Percentiles rank a stretch among this genome's conserved stretches.
phyloP scores from a whole-genome alignment of 148 eudicot genomes.

The Rheum nobile region DNA sequence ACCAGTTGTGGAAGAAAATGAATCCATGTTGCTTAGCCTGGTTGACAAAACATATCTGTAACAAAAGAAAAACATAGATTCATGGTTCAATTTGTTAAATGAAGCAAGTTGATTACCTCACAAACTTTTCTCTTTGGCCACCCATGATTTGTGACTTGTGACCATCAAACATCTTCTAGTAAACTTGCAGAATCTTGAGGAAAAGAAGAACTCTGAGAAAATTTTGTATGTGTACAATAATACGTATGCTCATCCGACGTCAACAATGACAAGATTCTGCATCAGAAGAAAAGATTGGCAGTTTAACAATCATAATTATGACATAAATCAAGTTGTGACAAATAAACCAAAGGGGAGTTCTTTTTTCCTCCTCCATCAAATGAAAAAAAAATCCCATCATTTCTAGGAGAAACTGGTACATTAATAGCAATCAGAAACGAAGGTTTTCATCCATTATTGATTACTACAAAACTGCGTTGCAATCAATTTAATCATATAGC shows the following conservation, averaged over 20 bases:
- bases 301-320: neutral
- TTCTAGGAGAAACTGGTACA: too few relatives aligned
- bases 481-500: neutral
- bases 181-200: neutral
- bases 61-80: too few relatives aligned
- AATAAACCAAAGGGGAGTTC: too few relatives aligned
- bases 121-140: slow-evolving; percentile 33
- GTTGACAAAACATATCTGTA: neutral
- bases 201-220: neutral
- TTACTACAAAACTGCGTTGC: neutral
- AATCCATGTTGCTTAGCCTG: slow-evolving; percentile 29
- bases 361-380: too few relatives aligned
- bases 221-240: neutral
- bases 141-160: slow-evolving; percentile 21
- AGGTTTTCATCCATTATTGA: neutral
- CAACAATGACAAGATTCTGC: neutral
- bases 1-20: slow-evolving; percentile 26
- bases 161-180: neutral
- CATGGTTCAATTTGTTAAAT: too few relatives aligned
- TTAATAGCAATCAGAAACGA: too few relatives aligned
- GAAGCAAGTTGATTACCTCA: slow-evolving; percentile 16
- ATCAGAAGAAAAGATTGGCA: neutral
- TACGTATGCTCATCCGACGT: neutral
- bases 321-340: too few relatives aligned
- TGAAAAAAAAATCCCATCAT: neutral